phyloP scores from a whole-genome alignment of 1,284 basidiomycete genomes.

The Ceratobasidium sp. region DNA sequence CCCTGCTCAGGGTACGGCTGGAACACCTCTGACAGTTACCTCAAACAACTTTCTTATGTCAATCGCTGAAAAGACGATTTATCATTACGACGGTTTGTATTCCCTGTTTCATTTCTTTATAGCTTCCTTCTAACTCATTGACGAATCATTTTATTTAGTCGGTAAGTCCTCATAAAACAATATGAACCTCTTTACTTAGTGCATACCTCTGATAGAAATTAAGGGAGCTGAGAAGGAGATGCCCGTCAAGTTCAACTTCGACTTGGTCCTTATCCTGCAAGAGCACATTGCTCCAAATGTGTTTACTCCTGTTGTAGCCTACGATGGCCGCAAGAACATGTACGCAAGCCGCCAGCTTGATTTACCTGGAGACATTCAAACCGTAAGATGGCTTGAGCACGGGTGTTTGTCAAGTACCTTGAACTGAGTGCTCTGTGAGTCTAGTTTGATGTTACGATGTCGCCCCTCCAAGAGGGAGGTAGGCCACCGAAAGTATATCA shows the following conservation, averaged over 20 bases:
- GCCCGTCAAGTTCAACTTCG: background rate
- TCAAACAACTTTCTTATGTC: conserved; percentile 47
- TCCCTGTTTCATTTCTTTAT: background rate
- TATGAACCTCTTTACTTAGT: background rate
- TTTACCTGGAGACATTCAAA: conserved; percentile 56
- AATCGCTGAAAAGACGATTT: conserved; percentile 28
- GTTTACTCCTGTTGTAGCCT: conserved; percentile 61
- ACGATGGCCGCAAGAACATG: conserved; percentile 83
- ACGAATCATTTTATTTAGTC: background rate
- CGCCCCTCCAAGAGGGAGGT: conserved; percentile 48
- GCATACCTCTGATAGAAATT: background rate
- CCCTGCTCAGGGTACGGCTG: conserved; percentile 62
- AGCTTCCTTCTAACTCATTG: background rate
- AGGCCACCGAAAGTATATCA: conserved; percentile 72
- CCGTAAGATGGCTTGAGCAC: background rate
- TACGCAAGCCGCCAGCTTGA: conserved; percentile 70
- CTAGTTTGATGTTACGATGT: conserved; percentile 73
- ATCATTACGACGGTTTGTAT: conserved; percentile 46
- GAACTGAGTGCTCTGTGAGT: conserved; percentile 14
- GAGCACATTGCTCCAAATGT: background rate
- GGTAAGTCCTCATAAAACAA: conserved; percentile 14
- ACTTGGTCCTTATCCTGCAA: background rate
- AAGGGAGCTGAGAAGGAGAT: background rate
- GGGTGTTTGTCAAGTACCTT: conserved; percentile 5
- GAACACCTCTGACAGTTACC: conserved; percentile 64